Conservation (phyloP, 2,329 filamentous ascomycete species). For the Sclerotiophoma versabilis region DNA sequence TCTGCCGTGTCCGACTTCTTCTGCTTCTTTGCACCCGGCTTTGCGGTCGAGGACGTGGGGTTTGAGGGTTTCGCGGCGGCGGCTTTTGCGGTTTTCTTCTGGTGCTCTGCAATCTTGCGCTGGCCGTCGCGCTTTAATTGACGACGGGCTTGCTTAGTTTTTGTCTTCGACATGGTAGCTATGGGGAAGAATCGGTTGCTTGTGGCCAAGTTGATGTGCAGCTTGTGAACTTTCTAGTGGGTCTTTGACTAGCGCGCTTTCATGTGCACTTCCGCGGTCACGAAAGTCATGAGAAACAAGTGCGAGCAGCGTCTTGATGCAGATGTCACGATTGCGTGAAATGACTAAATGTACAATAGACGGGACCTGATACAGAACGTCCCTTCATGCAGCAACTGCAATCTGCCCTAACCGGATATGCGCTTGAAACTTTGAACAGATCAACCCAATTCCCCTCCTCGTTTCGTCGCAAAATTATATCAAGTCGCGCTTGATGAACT, state of each 20-base stretch:
- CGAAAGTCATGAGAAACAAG: background rate
- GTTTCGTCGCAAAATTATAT: constrained; percentile 65
- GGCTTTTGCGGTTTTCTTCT: constrained; percentile 34
- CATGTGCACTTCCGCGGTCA: constrained; percentile 9
- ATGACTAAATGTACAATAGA: constrained; percentile 48
- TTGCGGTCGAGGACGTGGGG: constrained; percentile 8
- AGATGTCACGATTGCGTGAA: constrained; percentile 39
- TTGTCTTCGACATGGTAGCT: constrained; percentile 45
- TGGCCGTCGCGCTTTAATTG: constrained; percentile 44
- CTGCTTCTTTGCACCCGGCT: constrained; percentile 21
- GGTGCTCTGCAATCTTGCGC: constrained; percentile 36
- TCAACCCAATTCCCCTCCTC: constrained; percentile 17
- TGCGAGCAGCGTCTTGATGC: constrained; percentile 16
- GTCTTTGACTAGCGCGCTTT: constrained; percentile 12
- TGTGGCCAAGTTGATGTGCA: background rate
- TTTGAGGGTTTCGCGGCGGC: constrained; percentile 8
- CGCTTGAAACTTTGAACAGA: constrained; percentile 32
- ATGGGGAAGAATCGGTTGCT: background rate
- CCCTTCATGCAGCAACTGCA: constrained; percentile 29
- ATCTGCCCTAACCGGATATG: constrained; percentile 26
- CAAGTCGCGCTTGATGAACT: constrained; percentile 96
- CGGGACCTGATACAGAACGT: constrained; percentile 24
- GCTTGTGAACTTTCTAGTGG: constrained; percentile 27
- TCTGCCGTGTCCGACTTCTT: constrained; percentile 3
- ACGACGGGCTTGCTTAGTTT: constrained; percentile 43